phyloP scores from a whole-genome alignment of 768 basidiomycete species.

The Boletellus ananas region DNA sequence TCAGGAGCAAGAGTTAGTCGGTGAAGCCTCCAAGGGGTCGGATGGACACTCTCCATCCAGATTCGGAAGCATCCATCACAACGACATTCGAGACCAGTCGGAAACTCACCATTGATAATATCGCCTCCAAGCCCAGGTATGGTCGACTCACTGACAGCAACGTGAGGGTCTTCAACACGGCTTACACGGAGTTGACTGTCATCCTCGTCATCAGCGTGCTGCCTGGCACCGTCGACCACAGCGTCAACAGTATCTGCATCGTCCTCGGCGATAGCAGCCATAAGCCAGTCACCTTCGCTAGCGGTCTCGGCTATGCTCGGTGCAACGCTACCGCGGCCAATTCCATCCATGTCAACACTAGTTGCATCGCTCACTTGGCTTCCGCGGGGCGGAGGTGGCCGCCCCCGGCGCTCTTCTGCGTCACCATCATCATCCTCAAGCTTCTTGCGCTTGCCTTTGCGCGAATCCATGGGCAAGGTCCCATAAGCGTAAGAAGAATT shows the following conservation, averaged over 20 bases:
- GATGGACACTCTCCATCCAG: slow-evolving; percentile 38
- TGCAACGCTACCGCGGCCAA: slow-evolving; percentile 57
- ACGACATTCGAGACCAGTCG: slow-evolving; percentile 28
- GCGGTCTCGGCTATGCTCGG: slow-evolving; percentile 59
- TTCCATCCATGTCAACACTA: slow-evolving; percentile 53
- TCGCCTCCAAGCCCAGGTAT: slow-evolving; percentile 33
- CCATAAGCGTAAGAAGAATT: slow-evolving; percentile 39
- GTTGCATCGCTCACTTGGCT: slow-evolving; percentile 49
- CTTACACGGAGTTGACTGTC: slow-evolving; percentile 43
- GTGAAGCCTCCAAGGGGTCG: slow-evolving; percentile 39
- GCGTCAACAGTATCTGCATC: slow-evolving; percentile 55
- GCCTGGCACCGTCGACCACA: slow-evolving; percentile 54
- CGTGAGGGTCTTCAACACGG: slow-evolving; percentile 37
- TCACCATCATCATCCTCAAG: slow-evolving; percentile 86
- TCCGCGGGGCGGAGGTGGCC: slow-evolving; percentile 55
- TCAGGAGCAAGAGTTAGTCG: slow-evolving; percentile 50
- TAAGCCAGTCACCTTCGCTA: slow-evolving; percentile 83
- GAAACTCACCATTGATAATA: slow-evolving; percentile 52
- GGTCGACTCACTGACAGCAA: slow-evolving; percentile 30
- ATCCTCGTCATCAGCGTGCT: slow-evolving; percentile 44
- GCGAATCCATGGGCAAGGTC: slow-evolving; percentile 50
- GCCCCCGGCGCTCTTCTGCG: slow-evolving; percentile 64
- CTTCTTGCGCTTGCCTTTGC: slow-evolving; percentile 87
- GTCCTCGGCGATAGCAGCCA: slow-evolving; percentile 81
- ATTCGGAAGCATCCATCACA: slow-evolving; percentile 47